Percentiles rank a stretch among this genome's conserved stretches.
These are phyloP conservation scores for Aplosporella prunicola DNA, from an alignment of 2,329 filamentous ascomycete species.

Conservation along the genomic window DNA sequence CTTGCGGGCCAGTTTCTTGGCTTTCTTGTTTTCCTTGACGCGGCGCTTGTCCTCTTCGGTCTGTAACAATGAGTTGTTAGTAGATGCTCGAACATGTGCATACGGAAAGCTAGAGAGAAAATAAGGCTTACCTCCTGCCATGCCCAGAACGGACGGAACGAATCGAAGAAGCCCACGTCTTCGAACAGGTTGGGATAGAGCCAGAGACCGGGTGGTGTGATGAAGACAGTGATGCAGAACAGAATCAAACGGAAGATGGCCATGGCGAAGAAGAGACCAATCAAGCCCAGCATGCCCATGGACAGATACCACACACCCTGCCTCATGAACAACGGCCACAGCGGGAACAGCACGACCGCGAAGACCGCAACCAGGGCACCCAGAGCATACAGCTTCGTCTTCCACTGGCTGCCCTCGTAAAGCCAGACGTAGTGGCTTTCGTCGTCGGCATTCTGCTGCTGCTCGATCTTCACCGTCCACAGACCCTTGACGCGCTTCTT, in stretches of 20 bases:
- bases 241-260: slow-evolving; percentile 92
- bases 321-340: slow-evolving; percentile 87
- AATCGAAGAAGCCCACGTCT: slow-evolving; percentile 96
- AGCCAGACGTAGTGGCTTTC: slow-evolving; percentile 96
- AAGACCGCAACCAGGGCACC: slow-evolving; percentile 79
- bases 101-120: not conserved
- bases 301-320: slow-evolving; percentile 95
- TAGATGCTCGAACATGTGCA: not conserved
- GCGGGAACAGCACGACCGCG: slow-evolving; percentile 82
- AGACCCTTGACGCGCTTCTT: slow-evolving; percentile 88
- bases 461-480: slow-evolving; percentile 92
- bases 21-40: slow-evolving; percentile 21
- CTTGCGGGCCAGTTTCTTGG: slow-evolving; percentile 35
- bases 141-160: slow-evolving; percentile 90
- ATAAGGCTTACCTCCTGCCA: slow-evolving; percentile 76
- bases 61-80: slow-evolving; percentile 13
- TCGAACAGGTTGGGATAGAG: slow-evolving; percentile 97
- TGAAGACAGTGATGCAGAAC: slow-evolving; percentile 87
- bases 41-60: slow-evolving; percentile 27
- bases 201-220: slow-evolving; percentile 81
- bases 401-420: slow-evolving; percentile 88
- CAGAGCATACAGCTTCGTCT: slow-evolving; percentile 81
- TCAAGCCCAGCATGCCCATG: slow-evolving; percentile 81
- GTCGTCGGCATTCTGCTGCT: slow-evolving; percentile 80
- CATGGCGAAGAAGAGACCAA: slow-evolving; percentile 95